Evolutionary conservation across 768 basidiomycete genomes (phyloP), one percentile per base, ranked within the genome.

Genomic region (Calocybe gangraenosa): DNA sequence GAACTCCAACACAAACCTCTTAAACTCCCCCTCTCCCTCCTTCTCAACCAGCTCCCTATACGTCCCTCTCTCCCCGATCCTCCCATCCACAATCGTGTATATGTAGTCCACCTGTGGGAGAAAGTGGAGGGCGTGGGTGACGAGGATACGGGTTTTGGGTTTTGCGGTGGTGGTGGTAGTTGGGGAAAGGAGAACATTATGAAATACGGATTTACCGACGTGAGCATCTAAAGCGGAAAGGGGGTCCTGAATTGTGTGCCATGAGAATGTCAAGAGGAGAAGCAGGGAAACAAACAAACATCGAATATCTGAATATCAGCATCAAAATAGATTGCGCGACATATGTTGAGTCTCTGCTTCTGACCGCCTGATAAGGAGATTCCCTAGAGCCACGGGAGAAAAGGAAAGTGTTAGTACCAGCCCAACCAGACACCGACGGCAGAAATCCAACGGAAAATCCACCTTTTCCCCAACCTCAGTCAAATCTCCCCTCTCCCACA

Each of bases 151-250:
- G 7, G 93, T 95, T 61, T 90, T 91, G 35, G 73, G 77, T 3
- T 68, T 58, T 11, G 79, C 78, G 46, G 81, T 72, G 25, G 25
- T 28, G 11, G 25, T 6, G 25, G 6, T 28, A 11, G 25, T 11
- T 5, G 25, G 25, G 11, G 25, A 11, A 28, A 28, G 25, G 38
- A 95, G 75, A 9, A 92, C 87, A 47, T 93, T 84, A 57, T 87
- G 79, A 68, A 95, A 92, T 11, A 94, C 82, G 2, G 80, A 75
- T 61, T 87, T 88, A 32, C 92, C 92, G 39, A 95, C 91, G 58
- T 93, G 91, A 4, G 92, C 91, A 59, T 97, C 93, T 9, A 97
- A 75, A 18, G 92, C 92, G n/a, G 85, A 88, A 8, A 92, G 69
- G 3, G 90, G 90, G 55, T 92, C 91, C 79, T 83, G 34, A n/a